Conservation (phyloP, 345 rosid genomes). For the Populus deltoides region DNA sequence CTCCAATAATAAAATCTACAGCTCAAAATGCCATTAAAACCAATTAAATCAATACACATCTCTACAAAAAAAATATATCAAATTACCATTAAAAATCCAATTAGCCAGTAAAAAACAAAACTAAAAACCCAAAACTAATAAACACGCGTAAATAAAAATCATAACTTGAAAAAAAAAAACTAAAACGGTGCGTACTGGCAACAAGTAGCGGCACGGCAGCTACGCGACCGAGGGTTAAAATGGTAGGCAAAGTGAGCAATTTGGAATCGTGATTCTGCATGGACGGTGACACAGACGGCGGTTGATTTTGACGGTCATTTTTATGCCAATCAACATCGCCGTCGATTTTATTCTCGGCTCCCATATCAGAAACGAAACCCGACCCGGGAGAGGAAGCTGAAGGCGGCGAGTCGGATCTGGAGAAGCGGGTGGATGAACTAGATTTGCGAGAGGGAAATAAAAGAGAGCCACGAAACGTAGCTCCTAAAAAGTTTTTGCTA, state of each 20-base stretch:
- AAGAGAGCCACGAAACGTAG: conserved; percentile 2
- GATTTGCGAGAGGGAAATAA: neutral
- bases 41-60: neutral
- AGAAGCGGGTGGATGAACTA: neutral
- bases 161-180: neutral
- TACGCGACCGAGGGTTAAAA: conserved; percentile 92
- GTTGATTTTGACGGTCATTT: conserved; percentile 18
- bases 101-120: neutral
- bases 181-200: conserved; percentile 44
- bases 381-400: conserved; percentile 11
- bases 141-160: neutral
- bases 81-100: neutral
- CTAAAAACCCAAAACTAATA: neutral
- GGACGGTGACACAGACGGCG: conserved; percentile 28
- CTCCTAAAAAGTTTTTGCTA: conserved; percentile 4
- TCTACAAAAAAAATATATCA: neutral
- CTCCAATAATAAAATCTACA: neutral
- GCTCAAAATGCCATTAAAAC: neutral
- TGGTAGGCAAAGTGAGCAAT: conserved; percentile 82
- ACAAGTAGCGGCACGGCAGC: conserved; percentile 86
- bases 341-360: conserved; percentile 39
- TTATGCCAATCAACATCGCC: conserved; percentile 25
- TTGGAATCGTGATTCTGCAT: conserved; percentile 34
- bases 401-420: conserved; percentile 18
- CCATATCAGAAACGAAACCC: conserved; percentile 47